Percentiles rank a stretch among this genome's conserved stretches.
Conservation (phyloP, 2,329 filamentous ascomycete genomes). For the Ceratocystis cubensis region DNA sequence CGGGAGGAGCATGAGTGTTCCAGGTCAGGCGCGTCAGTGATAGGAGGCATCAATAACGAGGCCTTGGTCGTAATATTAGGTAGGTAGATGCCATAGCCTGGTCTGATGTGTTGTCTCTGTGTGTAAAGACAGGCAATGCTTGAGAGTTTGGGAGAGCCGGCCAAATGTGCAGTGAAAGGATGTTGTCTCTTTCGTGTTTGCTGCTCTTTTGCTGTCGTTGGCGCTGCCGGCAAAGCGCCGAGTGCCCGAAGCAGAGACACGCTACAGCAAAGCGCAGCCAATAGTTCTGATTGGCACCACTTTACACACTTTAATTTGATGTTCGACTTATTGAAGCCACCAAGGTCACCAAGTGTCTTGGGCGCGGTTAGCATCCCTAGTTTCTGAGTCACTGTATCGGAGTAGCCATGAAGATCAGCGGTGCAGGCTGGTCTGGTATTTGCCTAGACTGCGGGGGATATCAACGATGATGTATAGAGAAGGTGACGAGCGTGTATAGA, state of each 20-base stretch:
- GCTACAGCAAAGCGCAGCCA: neutral
- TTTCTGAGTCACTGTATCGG: neutral
- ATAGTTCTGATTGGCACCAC: neutral
- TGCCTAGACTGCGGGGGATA: neutral
- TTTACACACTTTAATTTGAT: neutral
- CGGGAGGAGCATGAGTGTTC: neutral
- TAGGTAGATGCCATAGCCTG: neutral
- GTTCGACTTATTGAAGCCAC: neutral
- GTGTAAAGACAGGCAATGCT: neutral
- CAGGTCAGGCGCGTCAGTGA: neutral
- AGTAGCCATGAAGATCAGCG: neutral
- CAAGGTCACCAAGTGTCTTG: neutral
- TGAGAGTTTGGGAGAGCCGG: neutral
- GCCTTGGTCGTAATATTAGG: neutral
- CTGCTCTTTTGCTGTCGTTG: neutral
- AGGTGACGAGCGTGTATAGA: neutral
- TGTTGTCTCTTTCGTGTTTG: neutral
- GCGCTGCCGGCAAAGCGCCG: neutral
- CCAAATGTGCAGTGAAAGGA: neutral
- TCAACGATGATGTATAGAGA: neutral
- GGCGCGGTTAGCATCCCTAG: neutral
- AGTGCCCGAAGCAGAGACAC: neutral
- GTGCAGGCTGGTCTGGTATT: neutral
- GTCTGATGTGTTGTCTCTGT: neutral
- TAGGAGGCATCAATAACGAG: neutral